Base-by-base conservation (phyloP, 805 yeast species). In the Kuraishia piskuri region DNA sequence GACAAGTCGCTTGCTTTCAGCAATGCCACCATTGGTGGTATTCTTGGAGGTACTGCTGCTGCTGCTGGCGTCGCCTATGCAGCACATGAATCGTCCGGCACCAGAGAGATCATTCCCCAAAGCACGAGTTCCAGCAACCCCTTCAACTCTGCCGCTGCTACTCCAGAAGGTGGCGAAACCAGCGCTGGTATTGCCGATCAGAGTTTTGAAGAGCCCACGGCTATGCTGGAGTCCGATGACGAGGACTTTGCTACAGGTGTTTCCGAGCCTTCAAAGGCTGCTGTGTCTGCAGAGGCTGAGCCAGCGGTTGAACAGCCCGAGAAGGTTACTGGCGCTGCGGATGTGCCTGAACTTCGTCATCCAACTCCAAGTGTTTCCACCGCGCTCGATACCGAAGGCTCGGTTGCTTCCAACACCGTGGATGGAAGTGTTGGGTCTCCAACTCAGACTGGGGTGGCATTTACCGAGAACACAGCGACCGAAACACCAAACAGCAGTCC, bases 401-500 rank as follows among this genome's bases (percentile, higher is more conserved):
- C 53, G 50, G 37, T 54, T 19, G 23, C 52, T 6, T 20, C 54
- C 21, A 53, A 45, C 23, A 26, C 26, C 9, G 48, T 54, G 21
- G 61, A 58, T 50, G 50, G 49, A 53, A 56, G 49, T 22, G 57
- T 54, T 49, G 64, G 52, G 22, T 50, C 65, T 1, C 56, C 63
- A 1, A 55, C 63, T 1, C 56, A 58, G 47, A 59, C 63, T 2
- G 59, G 56, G n/a, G 47, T 10, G 10, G 52, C 47, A 3, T 50
- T 47, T 23, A 44, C 48, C 5, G 52, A 50, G 17, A 22, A 25
- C 25, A 22, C 19, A 17, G 52, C 55, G 3, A 57, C 67, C 1
- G 69, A 75, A 52, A 77, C 83, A 1, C 79, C 79, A 1, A 68
- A 75, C 21, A 77, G 79, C 52, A 66, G 83, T 48, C 79, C 79